Percentiles rank a stretch among this genome's conserved stretches.
phyloP scores from a whole-genome alignment of 176 grass and related monocot species.

The Triticum monococcum region DNA sequence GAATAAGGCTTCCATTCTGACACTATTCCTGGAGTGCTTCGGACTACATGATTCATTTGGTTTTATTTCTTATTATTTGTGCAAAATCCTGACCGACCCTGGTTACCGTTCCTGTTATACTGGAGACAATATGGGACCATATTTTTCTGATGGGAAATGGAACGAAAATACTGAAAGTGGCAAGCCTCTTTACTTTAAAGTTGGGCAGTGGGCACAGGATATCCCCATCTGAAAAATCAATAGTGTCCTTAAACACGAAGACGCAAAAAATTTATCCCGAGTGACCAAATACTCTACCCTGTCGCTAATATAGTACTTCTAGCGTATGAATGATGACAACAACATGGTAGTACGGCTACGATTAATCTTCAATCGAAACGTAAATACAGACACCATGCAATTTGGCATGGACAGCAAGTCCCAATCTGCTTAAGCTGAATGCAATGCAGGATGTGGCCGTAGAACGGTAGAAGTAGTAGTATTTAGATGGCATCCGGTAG shows the following conservation, averaged over 20 bases:
- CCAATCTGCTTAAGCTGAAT: neutral
- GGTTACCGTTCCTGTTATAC: neutral
- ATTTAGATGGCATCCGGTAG: neutral
- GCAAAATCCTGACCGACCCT: neutral
- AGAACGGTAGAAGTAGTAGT: neutral
- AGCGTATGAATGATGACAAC: neutral
- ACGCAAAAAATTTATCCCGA: neutral
- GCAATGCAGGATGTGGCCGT: neutral
- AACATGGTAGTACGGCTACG: neutral
- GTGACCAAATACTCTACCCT: neutral
- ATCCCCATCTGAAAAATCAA: neutral
- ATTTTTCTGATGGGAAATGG: neutral
- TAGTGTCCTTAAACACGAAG: neutral
- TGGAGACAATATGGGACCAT: neutral
- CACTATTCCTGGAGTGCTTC: neutral
- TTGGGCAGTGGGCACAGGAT: neutral
- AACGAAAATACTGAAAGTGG: neutral
- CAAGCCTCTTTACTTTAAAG: neutral
- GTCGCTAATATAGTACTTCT: neutral
- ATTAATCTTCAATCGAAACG: neutral
- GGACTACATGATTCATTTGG: neutral
- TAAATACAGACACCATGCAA: neutral
- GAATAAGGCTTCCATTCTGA: neutral
- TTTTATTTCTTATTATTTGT: neutral
- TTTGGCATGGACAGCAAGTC: neutral